Evolutionary conservation across 1,284 basidiomycete genomes (phyloP), one percentile per base, ranked within the genome.

Genomic region (Cryptococcus sp.): DNA sequence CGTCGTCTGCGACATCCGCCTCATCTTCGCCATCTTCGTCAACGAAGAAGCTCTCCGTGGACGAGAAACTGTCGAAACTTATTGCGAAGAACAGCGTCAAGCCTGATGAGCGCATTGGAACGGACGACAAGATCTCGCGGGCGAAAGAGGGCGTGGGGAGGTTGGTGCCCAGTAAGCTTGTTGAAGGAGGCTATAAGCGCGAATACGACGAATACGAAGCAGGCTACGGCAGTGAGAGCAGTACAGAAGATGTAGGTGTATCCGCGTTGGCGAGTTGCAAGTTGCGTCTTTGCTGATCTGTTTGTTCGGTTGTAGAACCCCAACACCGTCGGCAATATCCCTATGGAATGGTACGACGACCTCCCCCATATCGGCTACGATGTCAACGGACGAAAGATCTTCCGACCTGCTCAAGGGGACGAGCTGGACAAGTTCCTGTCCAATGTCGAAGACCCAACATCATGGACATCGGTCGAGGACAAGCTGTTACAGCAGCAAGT

Each of bases 301-400:
- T 35, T 22, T 57, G 13, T 22, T 10, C 44, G 8, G 39, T n/a
- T 23, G 5, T 58, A 96, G 92, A 85, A 87, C 62, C 90, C 91
- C 39, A 99, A 98, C 78, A 89, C 94, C 58, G 87, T 97, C 68
- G 96, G 96, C 59, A 87, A 96, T 80, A 84, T 99, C 56, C 96
- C 96, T 47, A 88, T 92, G 82, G 93, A 98, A 75, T 99, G 95
- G 93, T 99, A 99, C 80, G 96, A 99, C 77, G 95, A 99, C 81
- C 82, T 99, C 67, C 96, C 96, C n/a, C 96, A 99, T 81, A 87
- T 99, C 73, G 96, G 96, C 49, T 99, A 99, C 81, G 87, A 93
- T 78, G 88, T 99, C 74, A 86, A 95, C 75, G 96, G 96, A 50
- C 93, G 91, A 80, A 90, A 90, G 78, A 88, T 99, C 62, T 84